Conservation (phyloP, 176 grass and related monocot genomes). For the Oryza nivara region DNA sequence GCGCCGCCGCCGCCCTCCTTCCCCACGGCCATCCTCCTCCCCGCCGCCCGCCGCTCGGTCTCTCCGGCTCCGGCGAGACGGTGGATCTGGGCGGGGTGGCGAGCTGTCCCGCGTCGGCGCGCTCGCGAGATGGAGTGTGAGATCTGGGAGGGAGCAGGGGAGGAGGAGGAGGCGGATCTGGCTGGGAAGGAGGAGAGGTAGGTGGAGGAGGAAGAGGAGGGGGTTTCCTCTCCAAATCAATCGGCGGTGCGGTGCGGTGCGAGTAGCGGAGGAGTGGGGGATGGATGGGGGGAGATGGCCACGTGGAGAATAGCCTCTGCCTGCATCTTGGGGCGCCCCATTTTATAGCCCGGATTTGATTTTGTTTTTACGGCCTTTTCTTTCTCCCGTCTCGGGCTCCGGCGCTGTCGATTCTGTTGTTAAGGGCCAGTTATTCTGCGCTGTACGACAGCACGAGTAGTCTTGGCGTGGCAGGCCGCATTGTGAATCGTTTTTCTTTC, state of each 20-base stretch:
- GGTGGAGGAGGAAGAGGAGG: not conserved
- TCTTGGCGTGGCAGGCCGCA: not conserved
- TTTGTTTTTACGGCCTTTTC: not conserved
- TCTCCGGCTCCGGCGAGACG: not conserved
- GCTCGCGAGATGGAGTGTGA: not conserved
- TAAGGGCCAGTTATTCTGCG: not conserved
- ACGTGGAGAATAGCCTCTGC: slow-evolving; percentile 28
- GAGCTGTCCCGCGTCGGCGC: not conserved
- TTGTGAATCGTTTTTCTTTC: not conserved
- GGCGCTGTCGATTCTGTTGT: not conserved
- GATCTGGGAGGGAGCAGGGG: slow-evolving; percentile 29
- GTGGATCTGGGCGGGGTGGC: slow-evolving; percentile 20
- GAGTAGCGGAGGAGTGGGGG: not conserved
- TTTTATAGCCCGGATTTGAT: slow-evolving; percentile 35
- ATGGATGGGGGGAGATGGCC: slow-evolving; percentile 6
- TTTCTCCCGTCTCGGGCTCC: not conserved
- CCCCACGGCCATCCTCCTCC: slow-evolving; percentile 46
- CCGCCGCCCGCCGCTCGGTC: not conserved
- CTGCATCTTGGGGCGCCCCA: not conserved
- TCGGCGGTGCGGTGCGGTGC: not conserved
- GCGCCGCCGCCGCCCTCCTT: slow-evolving; percentile 44
- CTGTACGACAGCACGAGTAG: not conserved
- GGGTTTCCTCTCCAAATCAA: not conserved
- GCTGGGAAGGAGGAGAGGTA: not conserved
- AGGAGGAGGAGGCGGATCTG: slow-evolving; percentile 42